Evolutionary conservation across 2,329 filamentous ascomycete genomes (phyloP).

Genomic region (Botrytis sinoallii): DNA sequence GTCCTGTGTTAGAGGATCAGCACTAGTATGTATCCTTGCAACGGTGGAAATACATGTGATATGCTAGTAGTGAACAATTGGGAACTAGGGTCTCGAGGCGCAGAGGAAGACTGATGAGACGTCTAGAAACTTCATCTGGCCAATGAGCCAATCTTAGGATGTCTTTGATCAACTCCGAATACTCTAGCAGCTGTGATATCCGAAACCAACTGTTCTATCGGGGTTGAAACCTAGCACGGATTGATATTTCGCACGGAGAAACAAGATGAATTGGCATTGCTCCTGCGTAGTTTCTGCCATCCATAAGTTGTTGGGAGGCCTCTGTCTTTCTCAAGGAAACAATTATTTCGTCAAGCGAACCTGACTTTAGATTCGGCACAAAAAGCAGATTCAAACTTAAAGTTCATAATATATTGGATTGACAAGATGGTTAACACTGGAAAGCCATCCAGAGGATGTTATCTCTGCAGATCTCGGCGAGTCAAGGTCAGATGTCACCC

Average conservation of each 20-base stretch:
- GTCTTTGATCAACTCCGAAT: background rate
- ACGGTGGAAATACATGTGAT: background rate
- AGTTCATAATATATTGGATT: background rate
- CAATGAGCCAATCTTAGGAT: background rate
- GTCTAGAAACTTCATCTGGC: background rate
- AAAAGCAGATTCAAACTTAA: background rate
- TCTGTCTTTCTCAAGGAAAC: background rate
- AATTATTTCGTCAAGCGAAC: background rate
- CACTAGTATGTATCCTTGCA: background rate
- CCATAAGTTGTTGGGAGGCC: background rate
- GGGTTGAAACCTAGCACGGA: slow-evolving; percentile 13
- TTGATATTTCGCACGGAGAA: background rate
- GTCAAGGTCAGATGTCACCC: slow-evolving; percentile 19
- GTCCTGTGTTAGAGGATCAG: background rate
- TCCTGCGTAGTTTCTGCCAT: background rate
- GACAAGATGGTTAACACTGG: slow-evolving; percentile 17
- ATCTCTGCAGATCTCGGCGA: slow-evolving; percentile 24
- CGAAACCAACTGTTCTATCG: background rate
- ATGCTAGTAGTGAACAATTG: background rate
- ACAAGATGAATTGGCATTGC: background rate
- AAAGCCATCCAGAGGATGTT: slow-evolving; percentile 23
- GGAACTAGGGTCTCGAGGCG: background rate
- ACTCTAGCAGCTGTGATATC: background rate
- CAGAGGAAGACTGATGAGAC: background rate
- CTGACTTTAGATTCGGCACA: background rate